Evolutionary conservation across 1,139 yeast genomes (phyloP), one percentile per base, ranked within the genome.

Genomic region (Petasospora fabianii): DNA sequence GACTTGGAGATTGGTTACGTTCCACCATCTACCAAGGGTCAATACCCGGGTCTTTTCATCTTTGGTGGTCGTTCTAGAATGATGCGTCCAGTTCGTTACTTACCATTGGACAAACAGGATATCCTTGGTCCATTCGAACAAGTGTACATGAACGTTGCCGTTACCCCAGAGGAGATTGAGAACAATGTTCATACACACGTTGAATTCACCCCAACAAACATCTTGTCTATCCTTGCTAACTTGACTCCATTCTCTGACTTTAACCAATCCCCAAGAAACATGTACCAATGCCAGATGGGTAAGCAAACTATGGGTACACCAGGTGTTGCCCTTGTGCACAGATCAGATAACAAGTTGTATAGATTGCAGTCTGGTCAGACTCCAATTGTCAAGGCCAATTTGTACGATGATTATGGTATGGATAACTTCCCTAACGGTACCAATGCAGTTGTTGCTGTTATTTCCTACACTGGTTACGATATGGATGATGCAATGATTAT

Each of bases 211-310:
- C 98, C 98, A 53, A 92, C 98, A 3, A 88, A 92, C 62, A 87
- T 92, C 44, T 71, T 92, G 53, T 87, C 97, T 15, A 92, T 92
- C 53, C 72, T 92, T 64, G 97, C 97, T 48, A 92, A 92, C 65
- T 73, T 92, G 69, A 92, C 98, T 1, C 98, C 98, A 51, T 92
- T 87, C 62, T 90, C 97, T 1, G 98, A 92, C 65, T 94, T 92
- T 70, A 92, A 92, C 65, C 99, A 92, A 71, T 88, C 97, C 26
- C 99, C 99, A 57, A 84, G 99, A 80, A 92, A 92, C 64, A 92
- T 94, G 98, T 92, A 92, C 64, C 99, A 92, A 69, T 92, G 99
- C 71, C 98, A 94, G 75, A 92, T 92, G 99, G 98, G 97, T 77
- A 92, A 92, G 69, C 99, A 92, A 72, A 92, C 99, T 18, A 92